Evolutionary conservation across 1,284 basidiomycete genomes (phyloP), one percentile per base, ranked within the genome.

Genomic region (Tranzscheliella williamsii): DNA sequence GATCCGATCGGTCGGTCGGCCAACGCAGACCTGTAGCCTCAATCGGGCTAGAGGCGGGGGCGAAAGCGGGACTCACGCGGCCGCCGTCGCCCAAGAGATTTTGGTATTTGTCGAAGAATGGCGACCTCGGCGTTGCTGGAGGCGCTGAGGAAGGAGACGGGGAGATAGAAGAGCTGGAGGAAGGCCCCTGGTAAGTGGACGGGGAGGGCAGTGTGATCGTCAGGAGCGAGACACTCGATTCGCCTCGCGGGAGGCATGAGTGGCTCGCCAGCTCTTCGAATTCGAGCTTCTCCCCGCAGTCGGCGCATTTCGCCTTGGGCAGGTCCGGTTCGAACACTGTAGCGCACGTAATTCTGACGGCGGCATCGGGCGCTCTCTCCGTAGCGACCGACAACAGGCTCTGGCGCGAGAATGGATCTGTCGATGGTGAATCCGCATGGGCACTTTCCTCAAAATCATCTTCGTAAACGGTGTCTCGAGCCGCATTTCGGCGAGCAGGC

Each of bases 241-340:
- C 24, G 21, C 43, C 21, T 12, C 34, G 32, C n/a, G 51, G 38
- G 30, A 45, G 38, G 32, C 69, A 71, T 1, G 54, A 35, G 33
- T 71, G 69, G 16, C 36, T 42, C 20, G 53, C 58, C 16, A 71
- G 53, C 38, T 71, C 67, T 34, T 71, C 67, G 32, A 71, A 67
- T 21, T 52, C 50, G 22, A 71, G 43, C 33, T 42, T 38, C 27
- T 55, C 58, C 29, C 63, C 63, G 37, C 69, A 71, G 33, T 71
- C 69, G 18, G 69, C 69, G 32, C 69, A 71, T 27, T 63, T 70
- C 15, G 69, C 69, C 39, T 56, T 62, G 8, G 69, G 69, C 24
- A 67, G 43, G 0, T 50, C 53, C 0, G 67, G 57, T 26, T 63
- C 58, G 11, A 55, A 37, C 2, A 63, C 56, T 2, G 66, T 71